Evolutionary conservation across 208 protist genomes (phyloP).

Genomic region (Phytomonas sp.): DNA sequence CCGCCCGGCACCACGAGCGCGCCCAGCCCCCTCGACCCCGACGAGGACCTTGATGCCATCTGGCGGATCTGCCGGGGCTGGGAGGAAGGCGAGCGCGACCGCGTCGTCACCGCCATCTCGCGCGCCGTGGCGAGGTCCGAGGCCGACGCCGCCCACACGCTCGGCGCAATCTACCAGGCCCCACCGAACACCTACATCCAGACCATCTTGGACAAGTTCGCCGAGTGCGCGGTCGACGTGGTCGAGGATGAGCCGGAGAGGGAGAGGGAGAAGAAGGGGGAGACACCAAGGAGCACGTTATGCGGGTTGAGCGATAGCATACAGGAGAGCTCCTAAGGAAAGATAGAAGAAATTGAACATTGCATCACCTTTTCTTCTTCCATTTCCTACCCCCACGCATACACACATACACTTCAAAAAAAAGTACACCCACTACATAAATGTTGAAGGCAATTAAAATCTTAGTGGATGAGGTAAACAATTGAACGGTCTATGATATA

Average conservation of each 20-base stretch:
- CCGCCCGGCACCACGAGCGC: conserved; percentile 16
- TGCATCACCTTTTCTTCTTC: neutral
- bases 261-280: conserved; percentile 5
- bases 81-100: conserved; percentile 43
- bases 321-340: neutral
- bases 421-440: too few relatives aligned
- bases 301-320: neutral
- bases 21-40: conserved; percentile 23
- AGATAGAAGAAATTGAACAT: neutral
- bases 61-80: conserved; percentile 24
- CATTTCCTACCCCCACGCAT: too few relatives aligned
- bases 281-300: neutral
- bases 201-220: neutral
- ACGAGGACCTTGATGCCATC: conserved; percentile 23
- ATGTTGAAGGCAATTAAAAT: too few relatives aligned
- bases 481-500: too few relatives aligned
- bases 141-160: conserved; percentile 4
- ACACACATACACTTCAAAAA: too few relatives aligned
- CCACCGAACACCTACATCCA: neutral
- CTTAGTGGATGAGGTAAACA: too few relatives aligned
- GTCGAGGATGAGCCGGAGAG: neutral
- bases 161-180: conserved; percentile 4
- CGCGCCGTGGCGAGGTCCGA: neutral
- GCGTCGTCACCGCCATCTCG: conserved; percentile 15
- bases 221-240: conserved; percentile 7